Base-by-base conservation (phyloP, 176 grass and related monocot species). In the Triticum turgidum region DNA sequence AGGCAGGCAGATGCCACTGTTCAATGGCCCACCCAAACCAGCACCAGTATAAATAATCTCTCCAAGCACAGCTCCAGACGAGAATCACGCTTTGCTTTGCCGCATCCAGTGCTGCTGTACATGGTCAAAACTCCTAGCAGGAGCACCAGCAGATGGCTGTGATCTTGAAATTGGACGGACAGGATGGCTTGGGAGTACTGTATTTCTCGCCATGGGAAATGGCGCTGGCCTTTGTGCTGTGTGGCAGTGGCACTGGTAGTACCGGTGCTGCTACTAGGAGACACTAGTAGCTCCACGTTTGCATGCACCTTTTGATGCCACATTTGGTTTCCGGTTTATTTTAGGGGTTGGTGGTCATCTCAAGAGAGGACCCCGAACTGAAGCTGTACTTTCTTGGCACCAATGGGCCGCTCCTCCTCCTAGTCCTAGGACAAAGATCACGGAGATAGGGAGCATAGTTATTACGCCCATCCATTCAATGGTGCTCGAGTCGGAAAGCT, bases 251-350 rank as follows among this genome's bases (percentile, higher is more conserved):
- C 72, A 66, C 38, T 75, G n/a, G 41, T 63, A 62, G 11, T 7
- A 32, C 25, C 6, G 22, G 64, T 15, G 27, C 12, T 76, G 2
- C 59, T 61, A 35, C 9, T 11, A 35, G 1, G n/a, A 30, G 45
- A 77, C 32, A 38, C 15, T 12, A 61, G 69, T 25, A 83, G 67
- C 74, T 80, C 32, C 47, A 80, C 39, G 84, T 44, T 84, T 81
- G 49, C 86, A 69, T 87, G 88, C 69, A 73, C 61, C 88, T 94
- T 92, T 92, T 91, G 79, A 90, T 92, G 86, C 27, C 75, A 69
- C 76, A 85, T 87, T 58, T 70, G 75, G 85, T 74, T 84, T n/a
- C 27, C 54, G 58, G 42, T 83, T 81, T 80, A 8, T 81, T 88
- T 88, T 81, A 30, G 32, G 79, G 49, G 21, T 71, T 65, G 67